A percentile compares a stretch with the other conserved stretches of the same genome.
Evolutionary conservation across 2,329 filamentous ascomycete species (phyloP).

Genomic region (Akanthomyces muscarius): DNA sequence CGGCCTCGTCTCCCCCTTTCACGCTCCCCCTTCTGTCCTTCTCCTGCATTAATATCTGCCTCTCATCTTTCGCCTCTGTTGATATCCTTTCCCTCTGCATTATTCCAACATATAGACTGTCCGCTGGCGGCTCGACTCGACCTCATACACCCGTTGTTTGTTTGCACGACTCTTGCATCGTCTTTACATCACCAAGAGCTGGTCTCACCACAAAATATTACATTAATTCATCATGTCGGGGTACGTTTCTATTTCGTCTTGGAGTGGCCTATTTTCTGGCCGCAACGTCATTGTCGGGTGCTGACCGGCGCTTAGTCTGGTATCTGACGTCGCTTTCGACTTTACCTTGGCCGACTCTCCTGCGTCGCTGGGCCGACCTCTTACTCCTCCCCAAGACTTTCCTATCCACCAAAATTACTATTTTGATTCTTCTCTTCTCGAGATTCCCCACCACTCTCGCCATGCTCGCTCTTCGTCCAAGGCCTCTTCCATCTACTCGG

Average conservation of each 20-base stretch:
- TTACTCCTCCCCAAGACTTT: slow-evolving; percentile 26
- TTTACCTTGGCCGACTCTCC: slow-evolving; percentile 48
- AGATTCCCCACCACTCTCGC: slow-evolving; percentile 49
- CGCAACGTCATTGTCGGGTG: slow-evolving; percentile 8
- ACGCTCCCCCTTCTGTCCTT: not conserved
- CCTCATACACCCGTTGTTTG: not conserved
- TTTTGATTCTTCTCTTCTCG: slow-evolving; percentile 53
- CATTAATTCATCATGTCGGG: slow-evolving; percentile 29
- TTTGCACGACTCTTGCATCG: not conserved
- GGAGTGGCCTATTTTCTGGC: not conserved
- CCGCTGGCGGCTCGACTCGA: slow-evolving; percentile 14
- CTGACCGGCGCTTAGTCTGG: slow-evolving; percentile 45
- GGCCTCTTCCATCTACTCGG: slow-evolving; percentile 60
- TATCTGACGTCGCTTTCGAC: slow-evolving; percentile 59
- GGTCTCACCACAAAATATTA: slow-evolving; percentile 18
- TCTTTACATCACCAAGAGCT: slow-evolving; percentile 19
- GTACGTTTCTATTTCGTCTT: slow-evolving; percentile 26
- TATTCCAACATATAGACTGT: slow-evolving; percentile 6
- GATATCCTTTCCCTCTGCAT: not conserved
- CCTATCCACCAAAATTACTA: slow-evolving; percentile 35
- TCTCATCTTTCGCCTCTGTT: not conserved
- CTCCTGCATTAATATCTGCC: not conserved
- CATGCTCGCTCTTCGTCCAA: slow-evolving; percentile 63
- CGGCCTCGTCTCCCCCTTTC: slow-evolving; percentile 14
- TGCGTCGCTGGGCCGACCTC: slow-evolving; percentile 30